A percentile compares a stretch with the other conserved stretches of the same genome.
Conservation (phyloP, 176 grass and related monocot species). For the Musa troglodytarum region DNA sequence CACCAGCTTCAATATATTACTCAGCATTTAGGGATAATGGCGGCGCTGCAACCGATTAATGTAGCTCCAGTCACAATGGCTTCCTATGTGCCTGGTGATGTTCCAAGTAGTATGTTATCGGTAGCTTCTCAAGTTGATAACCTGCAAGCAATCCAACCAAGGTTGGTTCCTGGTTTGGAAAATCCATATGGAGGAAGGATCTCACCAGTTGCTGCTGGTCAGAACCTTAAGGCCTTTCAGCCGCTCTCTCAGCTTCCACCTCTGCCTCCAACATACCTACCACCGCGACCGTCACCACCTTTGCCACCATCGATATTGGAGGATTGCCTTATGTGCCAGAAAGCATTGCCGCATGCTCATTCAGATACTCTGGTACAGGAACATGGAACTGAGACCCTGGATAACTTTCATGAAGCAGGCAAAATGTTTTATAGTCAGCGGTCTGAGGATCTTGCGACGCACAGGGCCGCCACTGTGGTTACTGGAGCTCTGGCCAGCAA, state of each 20-base stretch:
- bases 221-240: conserved; percentile 29
- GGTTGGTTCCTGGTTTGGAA: conserved; percentile 30
- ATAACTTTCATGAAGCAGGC: conserved; percentile 24
- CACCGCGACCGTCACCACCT: conserved; percentile 5
- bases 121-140: conserved; percentile 14
- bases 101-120: conserved; percentile 14
- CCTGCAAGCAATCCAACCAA: conserved; percentile 30
- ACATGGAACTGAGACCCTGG: conserved; percentile 23
- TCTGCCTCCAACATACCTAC: conserved; percentile 41
- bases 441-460: conserved; percentile 42
- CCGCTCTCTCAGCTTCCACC: conserved; percentile 72
- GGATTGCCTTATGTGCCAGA: conserved; percentile 77
- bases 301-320: conserved; percentile 30
- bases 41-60: conserved; percentile 30
- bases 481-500: not conserved
- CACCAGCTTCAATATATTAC: conserved; percentile 57
- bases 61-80: conserved; percentile 42
- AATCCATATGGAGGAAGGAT: conserved; percentile 30
- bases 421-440: conserved; percentile 42
- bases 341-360: conserved; percentile 63
- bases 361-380: conserved; percentile 63
- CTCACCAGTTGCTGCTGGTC: conserved; percentile 40
- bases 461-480: conserved; percentile 3
- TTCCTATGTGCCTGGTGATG: conserved; percentile 27
- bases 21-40: conserved; percentile 1